Base-by-base conservation (phyloP, 345 rosid species). In the Capsella bursapastoris region DNA sequence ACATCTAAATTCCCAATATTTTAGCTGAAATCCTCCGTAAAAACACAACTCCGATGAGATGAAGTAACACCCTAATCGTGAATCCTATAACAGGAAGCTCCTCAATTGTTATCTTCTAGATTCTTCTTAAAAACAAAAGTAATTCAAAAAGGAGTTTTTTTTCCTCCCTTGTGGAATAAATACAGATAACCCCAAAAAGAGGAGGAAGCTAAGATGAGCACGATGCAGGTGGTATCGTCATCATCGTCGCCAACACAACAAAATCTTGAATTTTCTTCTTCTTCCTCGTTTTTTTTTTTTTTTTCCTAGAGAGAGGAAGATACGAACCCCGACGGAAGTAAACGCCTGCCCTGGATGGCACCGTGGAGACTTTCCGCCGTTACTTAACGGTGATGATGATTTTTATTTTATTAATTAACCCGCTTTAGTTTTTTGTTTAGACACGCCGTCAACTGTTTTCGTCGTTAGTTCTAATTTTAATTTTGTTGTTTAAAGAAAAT, bases 261-360 rank as follows among this genome's bases (percentile, higher is more conserved):
- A 77, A 32, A 32, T 50, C 64, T 65, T 63, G 37, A 32, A 29
- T 63, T 76, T 57, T 22, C 18, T 57, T 49, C 31, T 41, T 57
- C 66, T 58, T 69, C 65, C 13, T 66, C 68, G 11, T 40, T 60
- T 38, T 57, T 6, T 43, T 34, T 60, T 38, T 57, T 6, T 43
- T 22, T 22, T 22, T 18, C 22, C 29, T 44, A 49, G 61, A 70
- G 73, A 63, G 78, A 47, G 45, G 45, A 75, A 60, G 48, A 82
- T 1, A 25, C 57, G 68, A 29, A 41, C 51, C 51, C 29, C n/a
- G 29, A 62, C 70, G 49, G 49, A 68, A 43, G 82, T 69, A 58
- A 68, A 75, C 70, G 83, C 88, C 86, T 76, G 59, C 83, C 67
- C 84, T 72, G 78, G 86, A 81, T 84, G 77, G 6, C 31, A 66